phyloP scores from a whole-genome alignment of 78 protist species.

The Polysphondylium violaceum region DNA sequence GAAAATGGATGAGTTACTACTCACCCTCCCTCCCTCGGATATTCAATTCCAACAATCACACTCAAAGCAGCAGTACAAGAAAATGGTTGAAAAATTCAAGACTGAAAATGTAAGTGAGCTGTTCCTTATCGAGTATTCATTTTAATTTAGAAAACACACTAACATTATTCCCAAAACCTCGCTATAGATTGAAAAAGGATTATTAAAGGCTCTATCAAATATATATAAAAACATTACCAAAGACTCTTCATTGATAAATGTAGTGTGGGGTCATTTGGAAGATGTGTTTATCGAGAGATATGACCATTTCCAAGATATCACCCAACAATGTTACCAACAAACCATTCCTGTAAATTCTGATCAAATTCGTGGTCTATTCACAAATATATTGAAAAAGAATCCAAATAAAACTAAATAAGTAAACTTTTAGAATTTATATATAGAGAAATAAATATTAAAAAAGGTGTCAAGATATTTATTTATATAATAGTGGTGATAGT shows the following conservation, averaged over 20 bases:
- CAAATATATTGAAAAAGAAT: conserved; percentile 35
- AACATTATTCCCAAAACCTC: too few relatives aligned
- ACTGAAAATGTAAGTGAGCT: conserved; percentile 65
- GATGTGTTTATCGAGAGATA: conserved; percentile 44
- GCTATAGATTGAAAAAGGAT: conserved; percentile 73
- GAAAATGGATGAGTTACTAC: conserved; percentile 57
- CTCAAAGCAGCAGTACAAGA: conserved; percentile 72
- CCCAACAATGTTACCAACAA: conserved; percentile 65
- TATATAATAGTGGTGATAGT: neutral
- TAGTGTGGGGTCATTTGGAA: conserved; percentile 49
- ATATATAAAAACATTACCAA: conserved; percentile 62
- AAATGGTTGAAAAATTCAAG: conserved; percentile 73
- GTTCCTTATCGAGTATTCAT: neutral
- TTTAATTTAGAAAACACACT: too few relatives aligned
- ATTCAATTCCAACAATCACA: conserved; percentile 82
- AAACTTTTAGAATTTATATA: neutral
- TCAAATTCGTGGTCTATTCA: conserved; percentile 47
- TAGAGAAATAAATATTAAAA: neutral
- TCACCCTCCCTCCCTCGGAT: conserved; percentile 72
- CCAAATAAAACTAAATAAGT: conserved; percentile 21
- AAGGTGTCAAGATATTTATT: neutral
- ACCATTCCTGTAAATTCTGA: conserved; percentile 73
- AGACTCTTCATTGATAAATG: conserved; percentile 38
- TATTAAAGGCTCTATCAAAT: conserved; percentile 39
- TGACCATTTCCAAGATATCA: conserved; percentile 56